Conservation (phyloP, 768 basidiomycete species). For the Trametes cingulata region DNA sequence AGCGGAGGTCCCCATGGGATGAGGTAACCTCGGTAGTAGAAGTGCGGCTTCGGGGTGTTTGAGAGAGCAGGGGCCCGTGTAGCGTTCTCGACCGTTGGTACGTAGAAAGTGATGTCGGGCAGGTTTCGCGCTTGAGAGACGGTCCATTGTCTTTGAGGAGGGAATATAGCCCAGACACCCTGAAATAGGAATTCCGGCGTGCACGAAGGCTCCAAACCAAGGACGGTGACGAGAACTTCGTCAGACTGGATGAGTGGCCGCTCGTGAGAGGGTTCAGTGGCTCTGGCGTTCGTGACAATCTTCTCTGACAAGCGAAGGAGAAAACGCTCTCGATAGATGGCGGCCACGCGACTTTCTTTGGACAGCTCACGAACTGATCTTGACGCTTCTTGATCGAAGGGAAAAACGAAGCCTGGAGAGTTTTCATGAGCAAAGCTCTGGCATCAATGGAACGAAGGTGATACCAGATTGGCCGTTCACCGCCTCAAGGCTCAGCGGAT, state of each 20-base stretch:
- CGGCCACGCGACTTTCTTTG: neutral
- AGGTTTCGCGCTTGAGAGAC: neutral
- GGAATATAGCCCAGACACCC: neutral
- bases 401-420: neutral
- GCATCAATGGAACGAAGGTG: neutral
- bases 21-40: conserved; percentile 2
- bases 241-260: neutral
- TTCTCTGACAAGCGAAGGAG: neutral
- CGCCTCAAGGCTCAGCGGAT: no score
- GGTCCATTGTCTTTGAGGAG: neutral
- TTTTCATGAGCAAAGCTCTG: neutral
- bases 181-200: conserved; percentile 1
- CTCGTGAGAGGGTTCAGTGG: conserved; percentile 5
- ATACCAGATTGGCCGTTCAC: no score
- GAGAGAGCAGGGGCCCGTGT: neutral
- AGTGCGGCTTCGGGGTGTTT: neutral
- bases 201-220: neutral
- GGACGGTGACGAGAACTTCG: conserved; percentile 5
- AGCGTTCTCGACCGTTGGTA: neutral
- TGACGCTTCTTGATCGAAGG: neutral
- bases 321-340: neutral
- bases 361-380: neutral
- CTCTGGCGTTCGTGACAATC: neutral
- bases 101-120: neutral
- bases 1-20: neutral